Conservation (phyloP, 305 asterid species). For the Ajuga reptans region DNA sequence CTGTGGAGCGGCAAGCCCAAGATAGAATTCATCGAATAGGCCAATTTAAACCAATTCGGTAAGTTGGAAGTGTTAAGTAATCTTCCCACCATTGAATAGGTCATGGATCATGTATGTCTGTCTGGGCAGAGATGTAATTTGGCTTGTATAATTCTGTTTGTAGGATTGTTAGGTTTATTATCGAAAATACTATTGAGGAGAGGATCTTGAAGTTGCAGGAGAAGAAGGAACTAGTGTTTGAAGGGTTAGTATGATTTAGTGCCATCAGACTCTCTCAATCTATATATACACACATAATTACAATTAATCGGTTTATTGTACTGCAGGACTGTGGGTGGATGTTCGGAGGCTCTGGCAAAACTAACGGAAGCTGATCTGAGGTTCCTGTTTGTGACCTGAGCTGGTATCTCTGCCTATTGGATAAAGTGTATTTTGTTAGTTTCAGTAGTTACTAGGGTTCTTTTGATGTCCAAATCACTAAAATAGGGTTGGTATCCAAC, state of each 20-base stretch:
- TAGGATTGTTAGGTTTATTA: constrained; percentile 81
- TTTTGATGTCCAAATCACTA: constrained; percentile 7
- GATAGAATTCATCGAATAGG: constrained; percentile 94
- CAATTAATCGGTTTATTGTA: constrained; percentile 6
- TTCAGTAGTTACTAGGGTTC: neutral
- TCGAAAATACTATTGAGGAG: constrained; percentile 80
- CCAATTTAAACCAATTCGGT: constrained; percentile 85
- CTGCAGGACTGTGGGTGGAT: constrained; percentile 85
- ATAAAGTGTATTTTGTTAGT: neutral
- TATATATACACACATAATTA: neutral
- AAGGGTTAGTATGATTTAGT: too few species aligned
- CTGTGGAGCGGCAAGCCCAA: constrained; percentile 92
- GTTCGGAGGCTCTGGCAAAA: constrained; percentile 65
- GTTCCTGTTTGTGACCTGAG: constrained; percentile 60
- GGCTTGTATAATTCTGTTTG: neutral
- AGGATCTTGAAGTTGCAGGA: constrained; percentile 81
- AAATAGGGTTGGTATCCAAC: neutral
- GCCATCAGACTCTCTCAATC: neutral
- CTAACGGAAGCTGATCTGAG: constrained; percentile 74
- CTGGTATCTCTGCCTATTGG: neutral
- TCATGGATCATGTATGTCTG: neutral
- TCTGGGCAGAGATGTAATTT: neutral
- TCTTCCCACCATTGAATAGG: neutral
- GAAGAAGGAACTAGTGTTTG: constrained; percentile 88
- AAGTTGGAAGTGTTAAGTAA: constrained; percentile 1